Conservation (phyloP, 1,139 yeast species). For the Zygoascus meyerae region DNA sequence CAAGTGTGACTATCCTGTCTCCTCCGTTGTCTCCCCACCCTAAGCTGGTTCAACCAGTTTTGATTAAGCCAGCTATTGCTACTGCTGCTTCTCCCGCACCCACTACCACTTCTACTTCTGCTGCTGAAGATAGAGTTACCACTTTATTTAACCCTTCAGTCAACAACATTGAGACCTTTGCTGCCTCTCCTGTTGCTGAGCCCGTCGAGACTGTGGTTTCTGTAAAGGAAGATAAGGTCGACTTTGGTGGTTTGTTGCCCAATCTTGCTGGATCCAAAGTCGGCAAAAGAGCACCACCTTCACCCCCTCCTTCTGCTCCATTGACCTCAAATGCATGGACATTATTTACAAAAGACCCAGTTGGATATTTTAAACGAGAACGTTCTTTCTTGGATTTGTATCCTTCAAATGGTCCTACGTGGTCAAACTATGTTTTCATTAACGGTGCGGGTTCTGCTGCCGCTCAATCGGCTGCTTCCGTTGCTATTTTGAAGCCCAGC, state of each 20-base stretch:
- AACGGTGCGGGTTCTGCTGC: constrained; percentile 14
- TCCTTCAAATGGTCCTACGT: constrained; percentile 30
- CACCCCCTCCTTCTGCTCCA: constrained; percentile 13
- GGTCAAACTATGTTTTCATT: constrained; percentile 26
- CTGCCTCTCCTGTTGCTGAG: constrained; percentile 9
- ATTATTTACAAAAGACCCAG: constrained; percentile 27
- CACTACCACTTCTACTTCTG: neutral
- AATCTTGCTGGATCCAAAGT: constrained; percentile 14
- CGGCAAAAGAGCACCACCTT: constrained; percentile 8
- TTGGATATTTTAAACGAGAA: constrained; percentile 27
- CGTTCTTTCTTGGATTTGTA: constrained; percentile 28
- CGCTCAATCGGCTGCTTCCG: constrained; percentile 4
- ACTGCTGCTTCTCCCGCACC: neutral
- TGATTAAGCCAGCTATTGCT: neutral
- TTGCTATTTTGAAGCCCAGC: constrained; percentile 7
- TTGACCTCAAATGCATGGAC: constrained; percentile 29
- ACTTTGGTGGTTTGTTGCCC: constrained; percentile 2
- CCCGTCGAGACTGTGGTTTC: neutral
- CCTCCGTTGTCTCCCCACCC: constrained; percentile 30
- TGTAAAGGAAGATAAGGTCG: neutral
- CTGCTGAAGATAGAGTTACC: constrained; percentile 7
- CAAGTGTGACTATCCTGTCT: constrained; percentile 21
- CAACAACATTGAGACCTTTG: constrained; percentile 1
- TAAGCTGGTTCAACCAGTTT: constrained; percentile 16
- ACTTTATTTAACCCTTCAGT: constrained; percentile 11